Evolutionary conservation across 257 asterid species (phyloP).

Genomic region (Fraxinus cuspidata): DNA sequence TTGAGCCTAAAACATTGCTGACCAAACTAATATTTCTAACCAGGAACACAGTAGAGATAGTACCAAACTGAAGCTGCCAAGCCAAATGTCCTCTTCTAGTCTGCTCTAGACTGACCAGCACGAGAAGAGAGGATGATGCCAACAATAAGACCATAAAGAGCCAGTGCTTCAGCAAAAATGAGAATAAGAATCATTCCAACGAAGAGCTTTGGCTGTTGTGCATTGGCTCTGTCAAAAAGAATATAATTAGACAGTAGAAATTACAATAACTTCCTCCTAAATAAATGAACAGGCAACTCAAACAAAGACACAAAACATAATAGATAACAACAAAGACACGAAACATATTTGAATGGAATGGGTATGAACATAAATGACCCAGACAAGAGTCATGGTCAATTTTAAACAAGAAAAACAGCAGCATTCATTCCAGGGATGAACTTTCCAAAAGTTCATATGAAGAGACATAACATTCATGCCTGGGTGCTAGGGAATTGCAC

Average conservation of each 20-base stretch:
- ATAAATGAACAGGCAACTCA: conserved; percentile 8
- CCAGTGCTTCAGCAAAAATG: conserved; percentile 78
- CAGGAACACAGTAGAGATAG: conserved; percentile 24
- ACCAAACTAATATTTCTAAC: conserved; percentile 32
- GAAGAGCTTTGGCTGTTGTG: conserved; percentile 82
- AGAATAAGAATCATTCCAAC: conserved; percentile 88
- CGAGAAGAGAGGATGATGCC: conserved; percentile 92
- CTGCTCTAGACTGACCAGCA: conserved; percentile 90
- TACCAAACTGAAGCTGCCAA: conserved; percentile 24
- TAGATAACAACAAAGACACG: neutral
- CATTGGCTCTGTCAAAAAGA: conserved; percentile 61
- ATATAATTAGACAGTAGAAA: neutral
- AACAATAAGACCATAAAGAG: conserved; percentile 77
- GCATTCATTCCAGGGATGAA: neutral
- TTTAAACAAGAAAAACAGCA: neutral
- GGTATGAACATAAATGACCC: neutral
- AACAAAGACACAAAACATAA: neutral
- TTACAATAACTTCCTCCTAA: conserved; percentile 1
- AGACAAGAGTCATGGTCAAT: neutral
- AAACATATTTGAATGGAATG: neutral
- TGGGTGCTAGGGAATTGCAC: neutral
- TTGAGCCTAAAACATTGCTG: conserved; percentile 26
- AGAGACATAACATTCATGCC: neutral
- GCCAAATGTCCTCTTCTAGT: conserved; percentile 38
- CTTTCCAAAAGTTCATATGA: neutral